Evolutionary conservation across 2,329 filamentous ascomycete species (phyloP), one percentile per base, ranked within the genome.

Genomic region (Nannizziopsis arthrosporioides): DNA sequence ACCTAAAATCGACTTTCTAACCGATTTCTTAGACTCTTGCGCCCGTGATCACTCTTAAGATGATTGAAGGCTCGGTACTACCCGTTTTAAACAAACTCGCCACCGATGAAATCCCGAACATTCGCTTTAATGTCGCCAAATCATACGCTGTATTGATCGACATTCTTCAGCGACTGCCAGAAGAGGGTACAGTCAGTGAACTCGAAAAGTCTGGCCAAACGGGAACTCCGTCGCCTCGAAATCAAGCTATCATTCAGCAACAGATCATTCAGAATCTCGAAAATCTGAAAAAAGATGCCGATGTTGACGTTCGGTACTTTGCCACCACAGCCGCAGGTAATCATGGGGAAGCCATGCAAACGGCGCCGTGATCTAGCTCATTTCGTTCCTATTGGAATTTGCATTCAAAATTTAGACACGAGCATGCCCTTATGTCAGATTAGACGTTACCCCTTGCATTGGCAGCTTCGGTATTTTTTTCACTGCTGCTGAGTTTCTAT

Each of bases 111-210:
- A 98, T 98, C 54, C 92, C 92, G 57, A 98, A 98, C 71, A 98
- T 98, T 64, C 87, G 92, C 44, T 98, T 98, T 78, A 98, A 98
- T 68, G 92, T 98, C 42, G 92, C 92, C 58, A 98, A 98, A 74
- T 96, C 92, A 41, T 98, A 96, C 63, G 80, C 81, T 17, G 82
- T 92, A 44, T 73, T 98, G 51, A 88, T 96, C 60, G 82, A 85
- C 57, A 88, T 89, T n/a, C 76, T 98, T 61, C 88, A 90, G 68
- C 84, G 87, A 58, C 76, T 98, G 48, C 90, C 92, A 2, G 85
- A 89, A 47, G 77, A 92, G 62, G 88, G 88, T 53, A 96, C 90
- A 11, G 75, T 96, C 53, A 80, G 84, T 63, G 81, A 86, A 45
- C 69, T 93, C 51, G 87, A 95, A 68, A 92, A 94, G 73, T 78